Conservation (phyloP, 2,329 filamentous ascomycete species). For the Akanthomyces lecanii region DNA sequence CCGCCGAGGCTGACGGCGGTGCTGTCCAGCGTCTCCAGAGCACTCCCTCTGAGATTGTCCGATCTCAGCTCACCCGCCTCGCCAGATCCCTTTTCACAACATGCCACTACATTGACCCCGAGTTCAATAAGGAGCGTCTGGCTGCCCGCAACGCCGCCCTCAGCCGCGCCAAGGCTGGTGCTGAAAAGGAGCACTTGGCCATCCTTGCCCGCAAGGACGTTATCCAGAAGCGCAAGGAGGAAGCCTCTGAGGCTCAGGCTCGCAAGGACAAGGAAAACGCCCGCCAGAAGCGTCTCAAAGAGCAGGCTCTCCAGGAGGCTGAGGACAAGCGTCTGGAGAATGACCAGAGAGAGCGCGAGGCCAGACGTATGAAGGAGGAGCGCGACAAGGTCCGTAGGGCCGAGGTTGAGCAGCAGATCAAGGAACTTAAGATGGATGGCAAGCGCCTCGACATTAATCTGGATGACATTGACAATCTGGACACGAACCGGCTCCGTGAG, state of each 20-base stretch:
- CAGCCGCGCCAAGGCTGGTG: conserved; percentile 76
- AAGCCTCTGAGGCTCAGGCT: conserved; percentile 82
- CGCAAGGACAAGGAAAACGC: conserved; percentile 91
- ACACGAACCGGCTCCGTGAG: conserved; percentile 84
- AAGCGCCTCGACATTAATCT: conserved; percentile 73
- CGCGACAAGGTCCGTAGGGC: conserved; percentile 85
- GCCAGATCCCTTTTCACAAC: conserved; percentile 89
- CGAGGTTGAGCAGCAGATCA: conserved; percentile 88
- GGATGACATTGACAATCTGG: conserved; percentile 78
- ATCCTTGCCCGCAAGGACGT: conserved; percentile 80
- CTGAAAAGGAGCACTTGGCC: conserved; percentile 86
- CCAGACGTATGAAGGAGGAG: conserved; percentile 79
- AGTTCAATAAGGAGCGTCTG: conserved; percentile 76
- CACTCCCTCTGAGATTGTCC: conserved; percentile 95
- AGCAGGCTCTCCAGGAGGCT: conserved; percentile 83
- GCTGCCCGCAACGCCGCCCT: conserved; percentile 77
- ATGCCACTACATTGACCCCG: conserved; percentile 91
- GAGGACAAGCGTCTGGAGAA: conserved; percentile 86
- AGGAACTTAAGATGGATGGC: conserved; percentile 83
- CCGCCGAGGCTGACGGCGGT: conserved; percentile 77
- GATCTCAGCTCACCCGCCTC: conserved; percentile 86
- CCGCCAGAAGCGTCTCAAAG: conserved; percentile 77
- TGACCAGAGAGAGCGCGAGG: conserved; percentile 87
- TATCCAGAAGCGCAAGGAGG: conserved; percentile 96
- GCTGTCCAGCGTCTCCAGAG: conserved; percentile 94